These are phyloP conservation scores for Starmera caribaea DNA, from an alignment of 805 yeast species.

Conservation along the genomic window DNA sequence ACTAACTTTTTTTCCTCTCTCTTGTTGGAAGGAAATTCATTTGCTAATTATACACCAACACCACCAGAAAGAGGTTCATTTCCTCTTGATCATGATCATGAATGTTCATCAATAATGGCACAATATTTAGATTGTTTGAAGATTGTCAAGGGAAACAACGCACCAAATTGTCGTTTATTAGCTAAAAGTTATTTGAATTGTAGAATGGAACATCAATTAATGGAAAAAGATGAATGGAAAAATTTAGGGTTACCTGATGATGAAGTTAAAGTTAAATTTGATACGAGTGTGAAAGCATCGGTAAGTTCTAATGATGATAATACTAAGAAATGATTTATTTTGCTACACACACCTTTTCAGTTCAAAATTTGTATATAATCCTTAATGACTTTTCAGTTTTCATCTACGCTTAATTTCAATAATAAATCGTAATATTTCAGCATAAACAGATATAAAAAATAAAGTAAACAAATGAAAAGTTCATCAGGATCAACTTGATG, in stretches of 20 bases:
- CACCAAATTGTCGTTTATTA: constrained; percentile 79
- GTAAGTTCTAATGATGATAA: background rate
- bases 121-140: constrained; percentile 73
- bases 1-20: too few species aligned
- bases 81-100: constrained; percentile 84
- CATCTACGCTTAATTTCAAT: too few species aligned
- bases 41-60: constrained; percentile 56
- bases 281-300: background rate
- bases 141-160: constrained; percentile 69
- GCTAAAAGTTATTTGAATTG: constrained; percentile 80
- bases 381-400: too few species aligned
- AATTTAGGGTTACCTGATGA: constrained; percentile 55
- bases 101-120: constrained; percentile 69
- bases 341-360: background rate
- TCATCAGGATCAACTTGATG: too few species aligned
- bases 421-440: too few species aligned
- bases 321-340: background rate
- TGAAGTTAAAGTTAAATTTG: constrained; percentile 15
- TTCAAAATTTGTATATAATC: background rate
- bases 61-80: constrained; percentile 97
- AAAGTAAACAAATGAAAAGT: too few species aligned
- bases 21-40: constrained; percentile 30
- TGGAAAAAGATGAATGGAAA: constrained; percentile 51
- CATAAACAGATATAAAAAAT: too few species aligned
- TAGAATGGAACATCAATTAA: constrained; percentile 72